A percentile compares a stretch with the other conserved stretches of the same genome.
Evolutionary conservation across 768 basidiomycete genomes (phyloP).

Genomic region (Suillus lakei): DNA sequence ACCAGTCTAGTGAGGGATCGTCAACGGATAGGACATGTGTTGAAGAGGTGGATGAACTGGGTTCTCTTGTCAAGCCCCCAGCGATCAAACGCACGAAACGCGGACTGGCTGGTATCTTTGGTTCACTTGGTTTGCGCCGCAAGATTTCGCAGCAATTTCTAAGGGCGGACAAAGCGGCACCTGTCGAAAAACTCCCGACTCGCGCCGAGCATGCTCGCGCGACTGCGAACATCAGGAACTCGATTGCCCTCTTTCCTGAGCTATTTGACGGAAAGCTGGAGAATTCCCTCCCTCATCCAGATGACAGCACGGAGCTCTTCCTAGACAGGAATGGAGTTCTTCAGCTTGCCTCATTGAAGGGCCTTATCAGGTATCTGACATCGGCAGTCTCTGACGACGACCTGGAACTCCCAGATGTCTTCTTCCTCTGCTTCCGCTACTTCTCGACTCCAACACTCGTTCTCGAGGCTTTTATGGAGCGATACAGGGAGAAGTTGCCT

Average conservation of each 20-base stretch:
- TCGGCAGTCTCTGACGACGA: constrained; percentile 45
- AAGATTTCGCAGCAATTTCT: constrained; percentile 14
- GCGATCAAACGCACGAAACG: constrained; percentile 10
- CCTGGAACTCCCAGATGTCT: constrained; percentile 50
- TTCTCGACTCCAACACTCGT: constrained; percentile 59
- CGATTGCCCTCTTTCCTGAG: constrained; percentile 34
- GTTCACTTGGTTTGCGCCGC: constrained; percentile 14
- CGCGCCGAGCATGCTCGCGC: constrained; percentile 28
- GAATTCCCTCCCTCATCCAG: constrained; percentile 35
- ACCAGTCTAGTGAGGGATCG: constrained; percentile 3
- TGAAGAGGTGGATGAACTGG: constrained; percentile 1
- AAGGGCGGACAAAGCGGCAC: not conserved
- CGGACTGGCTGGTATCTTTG: constrained; percentile 22
- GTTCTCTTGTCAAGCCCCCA: not conserved
- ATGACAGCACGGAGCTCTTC: constrained; percentile 34
- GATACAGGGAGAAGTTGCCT: constrained; percentile 48
- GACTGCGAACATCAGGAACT: constrained; percentile 29
- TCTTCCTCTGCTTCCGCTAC: constrained; percentile 76
- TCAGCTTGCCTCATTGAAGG: constrained; percentile 43
- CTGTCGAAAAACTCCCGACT: not conserved
- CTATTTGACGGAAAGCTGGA: constrained; percentile 29
- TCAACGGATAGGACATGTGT: constrained; percentile 1
- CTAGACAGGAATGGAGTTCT: constrained; percentile 30
- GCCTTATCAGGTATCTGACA: constrained; percentile 52
- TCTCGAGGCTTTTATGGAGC: constrained; percentile 46